Percentiles rank a stretch among this genome's conserved stretches.
Evolutionary conservation across 495 filamentous ascomycete species (phyloP).

Genomic region (Aspergillus carlsbadensis): DNA sequence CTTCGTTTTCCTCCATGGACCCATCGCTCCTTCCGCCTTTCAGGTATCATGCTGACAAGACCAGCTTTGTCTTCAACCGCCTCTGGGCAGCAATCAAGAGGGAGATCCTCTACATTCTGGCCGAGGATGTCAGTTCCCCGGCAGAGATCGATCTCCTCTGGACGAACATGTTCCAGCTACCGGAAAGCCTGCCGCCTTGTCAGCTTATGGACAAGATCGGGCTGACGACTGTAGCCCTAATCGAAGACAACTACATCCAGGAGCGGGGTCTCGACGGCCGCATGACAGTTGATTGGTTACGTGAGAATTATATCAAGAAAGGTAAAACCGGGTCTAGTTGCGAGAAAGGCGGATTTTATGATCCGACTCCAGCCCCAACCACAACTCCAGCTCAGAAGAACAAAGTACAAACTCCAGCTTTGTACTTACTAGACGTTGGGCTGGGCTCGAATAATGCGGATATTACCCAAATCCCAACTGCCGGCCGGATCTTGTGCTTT

Average conservation of each 20-base stretch:
- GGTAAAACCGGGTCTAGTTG: constrained; percentile 33
- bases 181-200: constrained; percentile 24
- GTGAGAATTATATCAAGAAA: constrained; percentile 30
- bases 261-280: constrained; percentile 26
- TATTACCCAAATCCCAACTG: constrained; percentile 16
- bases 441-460: constrained; percentile 26
- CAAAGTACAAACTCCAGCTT: constrained; percentile 10
- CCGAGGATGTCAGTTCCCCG: constrained; percentile 47
- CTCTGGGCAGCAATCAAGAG: constrained; percentile 59
- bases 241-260: constrained; percentile 43
- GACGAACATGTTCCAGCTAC: constrained; percentile 30
- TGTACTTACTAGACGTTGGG: constrained; percentile 33
- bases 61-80: constrained; percentile 54
- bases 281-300: constrained; percentile 34
- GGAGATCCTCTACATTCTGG: constrained; percentile 49
- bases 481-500: constrained; percentile 24
- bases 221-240: constrained; percentile 35
- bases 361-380: constrained; percentile 7
- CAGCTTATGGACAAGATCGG: constrained; percentile 34
- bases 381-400: neutral
- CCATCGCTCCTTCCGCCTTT: too few relatives aligned
- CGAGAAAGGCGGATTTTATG: constrained; percentile 35
- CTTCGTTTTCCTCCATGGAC: neutral
- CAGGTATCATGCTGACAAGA: too few relatives aligned
- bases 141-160: constrained; percentile 46